Conservation (phyloP, 495 filamentous ascomycete genomes). For the Pyrenula massariospora region DNA sequence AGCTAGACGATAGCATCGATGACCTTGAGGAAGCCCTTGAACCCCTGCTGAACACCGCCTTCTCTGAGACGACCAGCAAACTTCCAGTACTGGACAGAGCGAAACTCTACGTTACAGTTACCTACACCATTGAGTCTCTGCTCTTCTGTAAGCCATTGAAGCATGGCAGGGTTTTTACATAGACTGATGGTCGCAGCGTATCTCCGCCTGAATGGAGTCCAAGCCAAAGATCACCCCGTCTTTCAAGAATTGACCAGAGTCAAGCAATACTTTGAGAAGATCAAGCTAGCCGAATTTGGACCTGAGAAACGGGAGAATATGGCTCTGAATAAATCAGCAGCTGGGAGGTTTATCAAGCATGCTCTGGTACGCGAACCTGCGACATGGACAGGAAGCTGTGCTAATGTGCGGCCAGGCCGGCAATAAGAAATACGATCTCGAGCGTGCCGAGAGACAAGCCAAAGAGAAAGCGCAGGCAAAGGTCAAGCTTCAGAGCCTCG, state of each 20-base stretch:
- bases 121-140: conserved; percentile 85
- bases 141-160: conserved; percentile 75
- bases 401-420: conserved; percentile 34
- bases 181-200: conserved; percentile 61
- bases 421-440: conserved; percentile 48
- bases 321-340: conserved; percentile 69
- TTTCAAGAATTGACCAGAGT: conserved; percentile 75
- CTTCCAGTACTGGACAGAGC: conserved; percentile 88
- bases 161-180: not conserved
- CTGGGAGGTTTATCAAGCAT: conserved; percentile 66
- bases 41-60: conserved; percentile 49
- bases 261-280: conserved; percentile 87
- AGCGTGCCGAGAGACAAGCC: conserved; percentile 38
- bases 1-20: conserved; percentile 65
- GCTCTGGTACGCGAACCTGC: conserved; percentile 46
- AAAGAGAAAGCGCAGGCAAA: conserved; percentile 39
- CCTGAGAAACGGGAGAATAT: conserved; percentile 42
- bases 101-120: conserved; percentile 71
- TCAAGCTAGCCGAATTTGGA: conserved; percentile 50
- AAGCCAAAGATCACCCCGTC: conserved; percentile 74
- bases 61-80: conserved; percentile 60
- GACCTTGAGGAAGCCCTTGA: conserved; percentile 60
- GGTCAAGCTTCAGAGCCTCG: conserved; percentile 29
- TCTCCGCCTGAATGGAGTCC: conserved; percentile 64
- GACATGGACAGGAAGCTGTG: not conserved